Conservation (phyloP, 768 basidiomycete genomes). For the Butyriboletus loyo region DNA sequence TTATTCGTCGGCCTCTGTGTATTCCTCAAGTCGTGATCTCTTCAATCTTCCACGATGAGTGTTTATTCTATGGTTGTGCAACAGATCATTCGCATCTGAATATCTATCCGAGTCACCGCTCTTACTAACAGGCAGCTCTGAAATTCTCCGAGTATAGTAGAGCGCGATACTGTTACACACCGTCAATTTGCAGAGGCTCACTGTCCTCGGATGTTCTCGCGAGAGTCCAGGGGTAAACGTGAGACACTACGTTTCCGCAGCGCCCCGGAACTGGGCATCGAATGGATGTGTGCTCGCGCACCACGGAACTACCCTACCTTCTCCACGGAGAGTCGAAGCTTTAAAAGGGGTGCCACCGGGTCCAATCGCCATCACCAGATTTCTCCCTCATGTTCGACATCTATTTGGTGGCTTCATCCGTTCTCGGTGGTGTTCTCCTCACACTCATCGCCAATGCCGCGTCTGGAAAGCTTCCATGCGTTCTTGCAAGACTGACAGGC, state of each 20-base stretch:
- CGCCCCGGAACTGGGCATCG: not conserved
- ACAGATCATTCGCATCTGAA: too few species aligned
- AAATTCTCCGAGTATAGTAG: too few species aligned
- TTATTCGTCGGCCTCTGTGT: too few species aligned
- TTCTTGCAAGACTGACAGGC: slow-evolving; percentile 1
- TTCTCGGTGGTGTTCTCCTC: slow-evolving; percentile 17
- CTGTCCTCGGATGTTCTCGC: too few species aligned
- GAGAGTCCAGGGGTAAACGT: too few species aligned
- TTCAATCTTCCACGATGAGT: too few species aligned
- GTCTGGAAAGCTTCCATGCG: slow-evolving; percentile 6
- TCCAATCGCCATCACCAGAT: not conserved
- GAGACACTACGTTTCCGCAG: not conserved
- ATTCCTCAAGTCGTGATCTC: too few species aligned
- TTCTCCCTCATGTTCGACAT: slow-evolving; percentile 12
- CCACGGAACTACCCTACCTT: not conserved
- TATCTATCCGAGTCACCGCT: too few species aligned
- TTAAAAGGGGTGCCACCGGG: slow-evolving; percentile 1
- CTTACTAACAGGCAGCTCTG: too few species aligned
- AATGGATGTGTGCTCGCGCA: not conserved
- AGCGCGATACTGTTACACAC: too few species aligned
- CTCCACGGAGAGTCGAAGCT: not conserved
- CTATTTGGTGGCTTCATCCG: slow-evolving; percentile 8
- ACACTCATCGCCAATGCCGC: slow-evolving; percentile 12
- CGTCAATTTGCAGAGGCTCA: too few species aligned
- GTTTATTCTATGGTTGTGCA: too few species aligned